phyloP scores from a whole-genome alignment of 768 basidiomycete genomes.

The Serendipita sp. region DNA sequence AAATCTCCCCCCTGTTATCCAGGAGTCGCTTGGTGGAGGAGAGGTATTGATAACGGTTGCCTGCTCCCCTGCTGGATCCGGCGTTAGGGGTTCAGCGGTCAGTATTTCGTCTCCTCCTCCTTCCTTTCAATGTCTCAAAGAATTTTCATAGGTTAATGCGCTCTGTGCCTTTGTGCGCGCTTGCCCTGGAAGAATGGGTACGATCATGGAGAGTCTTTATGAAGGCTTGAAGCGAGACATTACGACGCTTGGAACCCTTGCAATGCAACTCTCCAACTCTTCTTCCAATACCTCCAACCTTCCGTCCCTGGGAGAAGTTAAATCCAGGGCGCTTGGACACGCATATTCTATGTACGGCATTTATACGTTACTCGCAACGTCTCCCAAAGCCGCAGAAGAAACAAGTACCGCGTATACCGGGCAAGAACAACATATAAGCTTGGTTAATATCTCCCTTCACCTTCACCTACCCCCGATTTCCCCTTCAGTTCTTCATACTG shows the following conservation, averaged over 20 bases:
- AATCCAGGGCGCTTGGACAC: slow-evolving; percentile 63
- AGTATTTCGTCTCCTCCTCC: neutral
- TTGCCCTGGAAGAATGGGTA: neutral
- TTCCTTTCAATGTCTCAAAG: neutral
- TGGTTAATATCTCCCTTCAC: neutral
- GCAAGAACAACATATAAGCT: slow-evolving; percentile 6
- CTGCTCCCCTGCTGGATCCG: neutral
- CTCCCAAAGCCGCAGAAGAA: slow-evolving; percentile 24
- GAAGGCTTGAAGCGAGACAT: slow-evolving; percentile 79
- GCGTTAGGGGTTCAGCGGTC: slow-evolving; percentile 1
- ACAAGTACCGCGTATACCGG: neutral
- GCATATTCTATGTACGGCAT: slow-evolving; percentile 76
- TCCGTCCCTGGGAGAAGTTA: slow-evolving; percentile 34
- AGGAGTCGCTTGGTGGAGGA: slow-evolving; percentile 24
- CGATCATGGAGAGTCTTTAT: neutral
- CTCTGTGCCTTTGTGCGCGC: slow-evolving; percentile 1
- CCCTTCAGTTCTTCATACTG: slow-evolving; percentile 76
- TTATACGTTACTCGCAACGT: slow-evolving; percentile 92
- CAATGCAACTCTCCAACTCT: slow-evolving; percentile 27
- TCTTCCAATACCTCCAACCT: neutral
- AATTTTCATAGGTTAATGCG: neutral
- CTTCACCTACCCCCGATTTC: neutral
- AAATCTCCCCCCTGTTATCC: slow-evolving; percentile 78
- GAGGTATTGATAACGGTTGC: neutral
- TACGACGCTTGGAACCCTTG: slow-evolving; percentile 50